Conservation (phyloP, 768 basidiomycete species). For the Lentinula detonsa region DNA sequence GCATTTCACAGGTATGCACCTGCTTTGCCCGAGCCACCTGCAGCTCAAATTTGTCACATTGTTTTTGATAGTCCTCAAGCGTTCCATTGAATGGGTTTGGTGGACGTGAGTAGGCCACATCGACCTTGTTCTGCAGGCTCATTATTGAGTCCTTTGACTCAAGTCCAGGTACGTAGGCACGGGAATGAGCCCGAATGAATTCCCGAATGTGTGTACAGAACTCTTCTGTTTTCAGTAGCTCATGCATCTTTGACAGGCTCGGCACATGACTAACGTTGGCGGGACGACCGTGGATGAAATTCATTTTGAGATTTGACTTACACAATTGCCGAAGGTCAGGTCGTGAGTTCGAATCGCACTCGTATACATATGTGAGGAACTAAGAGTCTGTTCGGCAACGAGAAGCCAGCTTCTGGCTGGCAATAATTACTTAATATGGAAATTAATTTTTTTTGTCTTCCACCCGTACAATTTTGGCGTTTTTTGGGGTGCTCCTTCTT, state of each 20-base stretch:
- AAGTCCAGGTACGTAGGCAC: constrained; percentile 19
- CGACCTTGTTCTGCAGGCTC: not conserved
- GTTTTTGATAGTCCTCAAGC: constrained; percentile 7
- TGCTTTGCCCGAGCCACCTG: constrained; percentile 21
- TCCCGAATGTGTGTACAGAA: constrained; percentile 20
- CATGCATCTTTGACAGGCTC: constrained; percentile 11
- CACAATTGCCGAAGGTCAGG: too few relatives aligned
- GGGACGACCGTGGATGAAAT: too few relatives aligned
- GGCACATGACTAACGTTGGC: too few relatives aligned
- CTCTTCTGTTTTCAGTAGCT: constrained; percentile 13
- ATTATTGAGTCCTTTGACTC: constrained; percentile 1
- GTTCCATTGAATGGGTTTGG: constrained; percentile 18
- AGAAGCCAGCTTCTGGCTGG: too few relatives aligned
- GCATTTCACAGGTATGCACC: constrained; percentile 23
- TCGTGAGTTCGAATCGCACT: too few relatives aligned
- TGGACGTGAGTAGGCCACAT: constrained; percentile 25
- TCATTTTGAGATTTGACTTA: too few relatives aligned
- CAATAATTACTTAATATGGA: too few relatives aligned
- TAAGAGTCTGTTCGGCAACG: too few relatives aligned
- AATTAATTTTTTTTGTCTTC: too few relatives aligned
- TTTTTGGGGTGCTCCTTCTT: too few relatives aligned
- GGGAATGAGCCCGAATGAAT: constrained; percentile 25
- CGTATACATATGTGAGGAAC: too few relatives aligned
- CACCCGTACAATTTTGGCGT: too few relatives aligned
- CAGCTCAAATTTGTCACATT: constrained; percentile 11